phyloP scores from a whole-genome alignment of 352 stramenopile genomes.

The Thraustochytrium sp. region DNA sequence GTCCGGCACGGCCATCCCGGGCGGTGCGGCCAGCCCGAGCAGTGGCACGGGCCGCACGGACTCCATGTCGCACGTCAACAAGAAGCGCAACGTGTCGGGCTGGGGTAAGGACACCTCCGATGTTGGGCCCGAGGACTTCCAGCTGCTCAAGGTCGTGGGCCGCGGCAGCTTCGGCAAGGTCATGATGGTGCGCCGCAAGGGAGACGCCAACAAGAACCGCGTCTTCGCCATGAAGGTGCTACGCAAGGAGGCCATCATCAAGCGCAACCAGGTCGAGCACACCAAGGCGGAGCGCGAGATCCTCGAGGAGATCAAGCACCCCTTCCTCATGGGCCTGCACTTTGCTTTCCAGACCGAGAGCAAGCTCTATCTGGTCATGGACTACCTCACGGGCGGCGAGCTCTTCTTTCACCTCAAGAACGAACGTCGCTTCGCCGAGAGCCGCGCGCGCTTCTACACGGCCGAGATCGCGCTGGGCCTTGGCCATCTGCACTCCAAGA shows the following conservation, averaged over 20 bases:
- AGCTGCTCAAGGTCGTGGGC: constrained; percentile 88
- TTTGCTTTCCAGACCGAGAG: constrained; percentile 80
- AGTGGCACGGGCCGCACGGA: no score
- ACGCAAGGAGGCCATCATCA: constrained; percentile 97
- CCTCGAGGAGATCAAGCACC: constrained; percentile 91
- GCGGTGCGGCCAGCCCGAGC: not conserved
- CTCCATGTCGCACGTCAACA: not conserved
- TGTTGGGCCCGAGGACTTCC: constrained; percentile 72
- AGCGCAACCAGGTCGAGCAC: constrained; percentile 97
- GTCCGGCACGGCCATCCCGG: not conserved
- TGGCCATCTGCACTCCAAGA: constrained; percentile 77
- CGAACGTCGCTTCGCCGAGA: constrained; percentile 73
- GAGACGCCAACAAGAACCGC: constrained; percentile 63
- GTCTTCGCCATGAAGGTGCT: constrained; percentile 99
- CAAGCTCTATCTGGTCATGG: constrained; percentile 85
- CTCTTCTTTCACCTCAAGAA: constrained; percentile 86
- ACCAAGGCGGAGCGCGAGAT: constrained; percentile 96
- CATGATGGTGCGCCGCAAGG: constrained; percentile 85
- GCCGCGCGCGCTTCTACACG: constrained; percentile 72
- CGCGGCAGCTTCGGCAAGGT: constrained; percentile 93
- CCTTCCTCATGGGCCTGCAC: constrained; percentile 91
- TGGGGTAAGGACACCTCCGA: constrained; percentile 39
- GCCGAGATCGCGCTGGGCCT: constrained; percentile 67
- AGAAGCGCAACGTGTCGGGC: constrained; percentile 34
- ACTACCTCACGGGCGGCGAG: constrained; percentile 79